A percentile compares a stretch with the other conserved stretches of the same genome.
phyloP scores from a whole-genome alignment of 2,329 filamentous ascomycete genomes.

The Paracorniculantispora psalliotae region DNA sequence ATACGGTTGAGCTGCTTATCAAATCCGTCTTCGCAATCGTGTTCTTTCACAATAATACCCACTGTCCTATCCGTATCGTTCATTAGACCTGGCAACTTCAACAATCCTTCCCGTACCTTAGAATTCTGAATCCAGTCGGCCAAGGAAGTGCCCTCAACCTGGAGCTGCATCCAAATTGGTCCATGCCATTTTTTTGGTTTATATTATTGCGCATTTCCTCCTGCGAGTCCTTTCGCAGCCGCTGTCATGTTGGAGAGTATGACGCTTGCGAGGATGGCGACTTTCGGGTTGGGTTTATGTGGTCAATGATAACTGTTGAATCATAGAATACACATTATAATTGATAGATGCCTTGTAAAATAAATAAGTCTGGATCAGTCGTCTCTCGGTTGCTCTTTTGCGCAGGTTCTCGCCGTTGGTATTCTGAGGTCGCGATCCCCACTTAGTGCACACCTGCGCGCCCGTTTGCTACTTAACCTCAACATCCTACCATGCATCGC shows the following conservation, averaged over 20 bases:
- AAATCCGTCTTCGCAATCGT: neutral
- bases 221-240: neutral
- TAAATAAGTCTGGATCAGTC: neutral
- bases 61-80: neutral
- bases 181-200: no score
- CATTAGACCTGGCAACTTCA: no score
- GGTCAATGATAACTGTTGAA: neutral
- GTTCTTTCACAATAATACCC: neutral
- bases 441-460: neutral
- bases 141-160: no score
- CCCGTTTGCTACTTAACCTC: neutral
- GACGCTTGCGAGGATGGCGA: no score
- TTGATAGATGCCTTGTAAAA: neutral
- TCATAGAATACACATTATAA: conserved; percentile 1
- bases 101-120: no score
- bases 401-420: neutral
- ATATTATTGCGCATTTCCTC: neutral
- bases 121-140: no score
- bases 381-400: neutral
- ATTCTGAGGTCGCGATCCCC: neutral
- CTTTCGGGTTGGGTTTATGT: neutral
- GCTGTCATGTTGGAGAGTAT: no score
- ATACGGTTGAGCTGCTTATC: conserved; percentile 27
- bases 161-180: no score
- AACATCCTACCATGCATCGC: neutral